Evolutionary conservation across 208 protist genomes (phyloP).

Genomic region (Strigomonas galati): DNA sequence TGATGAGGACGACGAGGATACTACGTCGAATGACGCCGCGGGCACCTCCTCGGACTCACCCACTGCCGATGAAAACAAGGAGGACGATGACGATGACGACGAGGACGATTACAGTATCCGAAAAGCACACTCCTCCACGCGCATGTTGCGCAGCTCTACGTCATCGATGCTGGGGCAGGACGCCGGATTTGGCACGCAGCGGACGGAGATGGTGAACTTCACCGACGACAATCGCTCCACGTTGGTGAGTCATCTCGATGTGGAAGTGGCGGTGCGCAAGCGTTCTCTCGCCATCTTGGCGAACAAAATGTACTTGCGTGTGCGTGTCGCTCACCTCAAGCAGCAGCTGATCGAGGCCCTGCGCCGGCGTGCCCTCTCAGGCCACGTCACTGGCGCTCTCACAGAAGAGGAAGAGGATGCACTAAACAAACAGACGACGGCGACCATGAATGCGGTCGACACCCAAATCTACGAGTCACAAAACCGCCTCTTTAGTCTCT

Average conservation of each 20-base stretch:
- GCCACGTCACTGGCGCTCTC: not conserved
- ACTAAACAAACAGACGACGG: not conserved
- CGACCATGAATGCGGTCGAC: not conserved
- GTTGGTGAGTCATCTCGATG: conserved; percentile 34
- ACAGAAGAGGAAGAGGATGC: not conserved
- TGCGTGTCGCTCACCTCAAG: not conserved
- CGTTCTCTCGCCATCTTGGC: conserved; percentile 11
- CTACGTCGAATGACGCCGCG: too few relatives aligned
- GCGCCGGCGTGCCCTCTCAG: not conserved
- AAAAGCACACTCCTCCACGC: conserved; percentile 4
- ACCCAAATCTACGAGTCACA: conserved; percentile 3
- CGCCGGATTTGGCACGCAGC: too few relatives aligned
- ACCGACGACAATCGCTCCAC: conserved; percentile 34
- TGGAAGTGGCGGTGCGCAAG: conserved; percentile 37
- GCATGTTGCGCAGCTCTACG: conserved; percentile 8
- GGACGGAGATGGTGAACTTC: not conserved
- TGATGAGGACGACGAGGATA: conserved; percentile 4
- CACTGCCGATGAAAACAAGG: not conserved
- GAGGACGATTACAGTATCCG: conserved; percentile 2
- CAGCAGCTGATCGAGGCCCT: not conserved
- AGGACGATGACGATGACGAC: conserved; percentile 6
- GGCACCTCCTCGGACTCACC: too few relatives aligned
- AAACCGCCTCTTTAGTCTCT: conserved; percentile 15
- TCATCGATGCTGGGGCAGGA: conserved; percentile 12
- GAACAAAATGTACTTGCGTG: conserved; percentile 23